phyloP scores from a whole-genome alignment of 768 basidiomycete genomes.

The Pleurotus pulmonarius region DNA sequence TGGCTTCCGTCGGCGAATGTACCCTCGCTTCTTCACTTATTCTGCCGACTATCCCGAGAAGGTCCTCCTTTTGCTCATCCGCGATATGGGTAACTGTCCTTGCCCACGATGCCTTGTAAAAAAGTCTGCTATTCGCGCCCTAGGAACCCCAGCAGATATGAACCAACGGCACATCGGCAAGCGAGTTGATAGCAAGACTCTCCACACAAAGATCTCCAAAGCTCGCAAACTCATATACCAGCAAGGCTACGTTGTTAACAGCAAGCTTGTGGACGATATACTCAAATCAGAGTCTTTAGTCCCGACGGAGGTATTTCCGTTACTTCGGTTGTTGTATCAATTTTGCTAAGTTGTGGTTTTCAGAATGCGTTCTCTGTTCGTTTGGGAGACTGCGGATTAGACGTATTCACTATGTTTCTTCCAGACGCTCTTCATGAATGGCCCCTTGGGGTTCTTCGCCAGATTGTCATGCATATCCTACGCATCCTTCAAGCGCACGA shows the following conservation, averaged over 20 bases:
- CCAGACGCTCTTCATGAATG: slow-evolving; percentile 11
- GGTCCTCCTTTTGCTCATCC: slow-evolving; percentile 28
- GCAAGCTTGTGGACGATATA: slow-evolving; percentile 18
- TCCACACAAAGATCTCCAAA: slow-evolving; percentile 7
- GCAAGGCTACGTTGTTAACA: slow-evolving; percentile 20
- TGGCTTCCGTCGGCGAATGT: slow-evolving; percentile 25
- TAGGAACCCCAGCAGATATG: slow-evolving; percentile 25
- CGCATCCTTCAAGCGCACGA: slow-evolving; percentile 9
- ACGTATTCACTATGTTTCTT: slow-evolving; percentile 9
- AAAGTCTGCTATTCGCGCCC: slow-evolving; percentile 20
- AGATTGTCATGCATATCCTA: neutral
- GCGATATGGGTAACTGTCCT: slow-evolving; percentile 31
- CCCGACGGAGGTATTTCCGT: slow-evolving; percentile 22
- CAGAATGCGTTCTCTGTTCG: slow-evolving; percentile 11
- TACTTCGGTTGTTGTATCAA: too few relatives aligned
- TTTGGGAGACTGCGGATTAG: slow-evolving; percentile 4
- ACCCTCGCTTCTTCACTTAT: slow-evolving; percentile 29
- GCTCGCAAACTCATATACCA: slow-evolving; percentile 24
- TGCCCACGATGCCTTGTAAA: slow-evolving; percentile 32
- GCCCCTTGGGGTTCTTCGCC: neutral
- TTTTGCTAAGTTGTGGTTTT: neutral
- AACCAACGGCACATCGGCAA: neutral
- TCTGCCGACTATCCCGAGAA: slow-evolving; percentile 40
- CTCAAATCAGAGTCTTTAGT: slow-evolving; percentile 24
- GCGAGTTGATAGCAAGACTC: slow-evolving; percentile 12